Percentiles rank a stretch among this genome's conserved stretches.
Evolutionary conservation across 805 yeast genomes (phyloP).

Genomic region (Hanseniaspora lachancei): DNA sequence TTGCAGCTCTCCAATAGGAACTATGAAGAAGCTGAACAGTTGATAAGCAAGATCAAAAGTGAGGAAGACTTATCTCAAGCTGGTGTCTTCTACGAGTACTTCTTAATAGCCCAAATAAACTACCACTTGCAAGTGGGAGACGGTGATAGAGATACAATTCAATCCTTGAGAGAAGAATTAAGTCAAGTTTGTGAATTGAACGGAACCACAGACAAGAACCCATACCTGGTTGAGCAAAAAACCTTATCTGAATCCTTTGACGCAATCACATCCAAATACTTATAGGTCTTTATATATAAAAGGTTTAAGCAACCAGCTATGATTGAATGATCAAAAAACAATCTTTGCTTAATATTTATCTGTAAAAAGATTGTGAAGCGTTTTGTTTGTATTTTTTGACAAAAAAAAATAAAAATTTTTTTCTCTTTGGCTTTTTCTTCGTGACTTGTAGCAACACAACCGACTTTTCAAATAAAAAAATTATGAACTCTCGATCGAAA

Average conservation of each 20-base stretch:
- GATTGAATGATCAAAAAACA: no score
- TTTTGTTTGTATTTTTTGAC: background rate
- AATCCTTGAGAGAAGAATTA: constrained; percentile 28
- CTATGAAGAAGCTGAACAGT: constrained; percentile 68
- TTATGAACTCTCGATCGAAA: background rate
- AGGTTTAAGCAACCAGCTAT: background rate
- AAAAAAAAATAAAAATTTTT: background rate
- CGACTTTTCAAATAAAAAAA: background rate
- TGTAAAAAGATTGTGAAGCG: no score
- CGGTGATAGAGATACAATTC: constrained; percentile 19
- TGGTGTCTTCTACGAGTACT: constrained; percentile 34
- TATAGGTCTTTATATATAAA: constrained; percentile 13
- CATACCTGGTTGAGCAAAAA: constrained; percentile 43
- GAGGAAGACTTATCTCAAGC: constrained; percentile 30
- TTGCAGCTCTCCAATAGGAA: constrained; percentile 69
- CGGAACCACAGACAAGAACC: constrained; percentile 29
- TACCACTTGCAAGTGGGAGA: constrained; percentile 44
- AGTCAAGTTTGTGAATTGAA: constrained; percentile 28
- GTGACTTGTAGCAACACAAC: background rate
- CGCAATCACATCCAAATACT: constrained; percentile 50
- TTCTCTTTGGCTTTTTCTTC: background rate
- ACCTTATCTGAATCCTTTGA: constrained; percentile 57
- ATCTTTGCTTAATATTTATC: no score
- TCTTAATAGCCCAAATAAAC: constrained; percentile 54
- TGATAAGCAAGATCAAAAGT: constrained; percentile 37